A percentile compares a stretch with the other conserved stretches of the same genome.
Conservation (phyloP, 805 yeast genomes). For the Starmerella kuoi region DNA sequence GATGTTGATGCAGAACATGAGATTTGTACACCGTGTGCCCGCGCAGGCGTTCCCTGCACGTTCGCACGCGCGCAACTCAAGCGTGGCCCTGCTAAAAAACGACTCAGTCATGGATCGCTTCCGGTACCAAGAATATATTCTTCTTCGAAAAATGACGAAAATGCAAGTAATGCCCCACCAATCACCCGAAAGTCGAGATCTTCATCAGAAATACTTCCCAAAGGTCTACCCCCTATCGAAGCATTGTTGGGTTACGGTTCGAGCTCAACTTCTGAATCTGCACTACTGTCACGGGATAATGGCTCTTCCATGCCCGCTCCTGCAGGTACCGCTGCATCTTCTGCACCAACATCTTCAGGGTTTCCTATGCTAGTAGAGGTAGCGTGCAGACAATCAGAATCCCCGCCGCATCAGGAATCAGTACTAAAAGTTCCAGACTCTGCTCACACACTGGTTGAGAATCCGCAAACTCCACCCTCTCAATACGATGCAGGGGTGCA, state of each 20-base stretch:
- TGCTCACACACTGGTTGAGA: background rate
- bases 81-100: slow-evolving; percentile 50
- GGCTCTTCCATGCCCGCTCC: no score
- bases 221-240: slow-evolving; percentile 11
- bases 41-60: slow-evolving; percentile 41
- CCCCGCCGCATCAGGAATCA: background rate
- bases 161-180: no score
- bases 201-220: slow-evolving; percentile 1
- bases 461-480: slow-evolving; percentile 11
- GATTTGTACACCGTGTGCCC: slow-evolving; percentile 41
- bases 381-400: slow-evolving; percentile 13
- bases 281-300: no score
- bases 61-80: slow-evolving; percentile 48
- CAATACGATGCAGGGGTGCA: slow-evolving; percentile 8
- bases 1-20: slow-evolving; percentile 27
- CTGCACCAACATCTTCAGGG: background rate
- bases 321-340: background rate
- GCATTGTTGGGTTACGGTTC: slow-evolving; percentile 1
- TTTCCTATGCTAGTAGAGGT: slow-evolving; percentile 17
- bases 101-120: slow-evolving; percentile 11
- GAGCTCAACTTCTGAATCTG: background rate
- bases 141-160: background rate
- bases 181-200: slow-evolving; percentile 7
- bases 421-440: background rate
- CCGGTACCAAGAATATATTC: background rate